These are phyloP conservation scores for Cutaneotrichosporon dermatis DNA, from an alignment of 1,284 basidiomycete genomes.

Conservation along the genomic window DNA sequence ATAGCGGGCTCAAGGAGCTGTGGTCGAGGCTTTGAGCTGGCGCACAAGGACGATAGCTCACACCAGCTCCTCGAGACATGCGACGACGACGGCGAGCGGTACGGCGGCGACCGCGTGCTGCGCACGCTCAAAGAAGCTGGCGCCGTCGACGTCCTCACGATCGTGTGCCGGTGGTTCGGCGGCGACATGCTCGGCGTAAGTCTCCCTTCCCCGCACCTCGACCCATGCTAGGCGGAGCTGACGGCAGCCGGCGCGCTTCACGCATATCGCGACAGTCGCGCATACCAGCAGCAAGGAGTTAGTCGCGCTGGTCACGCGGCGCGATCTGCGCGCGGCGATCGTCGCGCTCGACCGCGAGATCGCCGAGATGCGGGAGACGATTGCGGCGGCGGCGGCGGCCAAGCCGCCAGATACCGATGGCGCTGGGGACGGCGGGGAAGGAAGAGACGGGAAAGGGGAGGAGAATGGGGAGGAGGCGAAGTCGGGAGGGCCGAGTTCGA, in stretches of 20 bases:
- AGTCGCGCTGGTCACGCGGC: constrained; percentile 25
- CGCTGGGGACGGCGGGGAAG: too few species aligned
- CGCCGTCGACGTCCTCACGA: constrained; percentile 39
- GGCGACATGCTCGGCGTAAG: background rate
- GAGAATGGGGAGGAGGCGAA: too few species aligned
- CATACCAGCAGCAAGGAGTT: constrained; percentile 32
- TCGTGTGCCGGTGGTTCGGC: constrained; percentile 38
- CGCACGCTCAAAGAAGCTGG: constrained; percentile 31
- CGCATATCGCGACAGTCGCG: constrained; percentile 41
- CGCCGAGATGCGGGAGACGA: constrained; percentile 22
- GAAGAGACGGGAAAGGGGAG: too few species aligned
- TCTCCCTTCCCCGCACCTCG: too few species aligned
- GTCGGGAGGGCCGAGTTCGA: background rate
- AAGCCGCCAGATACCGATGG: background rate
- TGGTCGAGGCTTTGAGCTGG: too few species aligned
- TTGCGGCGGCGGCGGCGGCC: constrained; percentile 6
- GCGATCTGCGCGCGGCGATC: constrained; percentile 32
- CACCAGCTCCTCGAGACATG: constrained; percentile 36
- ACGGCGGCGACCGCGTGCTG: constrained; percentile 41
- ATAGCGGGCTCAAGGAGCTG: too few species aligned
- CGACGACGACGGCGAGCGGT: constrained; percentile 46
- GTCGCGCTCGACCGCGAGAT: constrained; percentile 40
- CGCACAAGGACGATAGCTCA: background rate
- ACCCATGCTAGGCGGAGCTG: constrained; percentile 1
- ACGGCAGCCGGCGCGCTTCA: constrained; percentile 42